Base-by-base conservation (phyloP, 192 early-diverging fungal genomes). In the Coemansia sp. region DNA sequence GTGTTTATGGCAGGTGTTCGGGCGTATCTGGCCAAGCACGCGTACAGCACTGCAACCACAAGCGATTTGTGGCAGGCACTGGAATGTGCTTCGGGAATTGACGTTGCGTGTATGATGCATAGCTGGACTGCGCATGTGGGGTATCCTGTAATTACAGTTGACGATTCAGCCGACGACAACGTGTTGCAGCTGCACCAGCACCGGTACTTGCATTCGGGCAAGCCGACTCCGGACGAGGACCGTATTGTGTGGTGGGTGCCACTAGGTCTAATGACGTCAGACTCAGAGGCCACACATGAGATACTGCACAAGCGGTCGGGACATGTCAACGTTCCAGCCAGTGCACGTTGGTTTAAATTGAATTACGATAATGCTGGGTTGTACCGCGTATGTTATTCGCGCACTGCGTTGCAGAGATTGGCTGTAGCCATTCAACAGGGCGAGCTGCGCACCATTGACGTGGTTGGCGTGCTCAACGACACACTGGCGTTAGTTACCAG, bases 391-490 rank as follows among this genome's bases (percentile, higher is more conserved):
- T 84, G 88, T 18, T 92, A 92, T 61, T 80, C 88, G 26, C 60
- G 78, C 23, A 61, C 79, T 3, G 76, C 83, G 10, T 67, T 89
- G 44, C 58, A 46, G 23, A 68, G 76, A 10, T 71, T 92, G 38
- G 87, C 81, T 3, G 64, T 73, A 2, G 85, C 82, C 2, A 79
- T 87, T 28, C 82, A 74, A 25, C 15, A 48, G 7, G 73, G 82
- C 42, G 83, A 81, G n/a, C 70, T 94, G 57, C 61, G 84, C 20
- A 83, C 73, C 8, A 84, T 83, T 37, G 97, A 98, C 74, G 87
- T 89, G 40, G 81, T 94, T 42, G 92, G 92, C 56, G 71, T 98
- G 8, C 58, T 98, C 58, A 82, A 86, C 34, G 97, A 98, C 83
- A 79, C 88, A 17, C 90, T 88, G 25, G 85, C 90, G 8, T 73